Evolutionary conservation across 108 stramenopile genomes (phyloP), one percentile per base, ranked within the genome.

Genomic region (Fragilaria radians): DNA sequence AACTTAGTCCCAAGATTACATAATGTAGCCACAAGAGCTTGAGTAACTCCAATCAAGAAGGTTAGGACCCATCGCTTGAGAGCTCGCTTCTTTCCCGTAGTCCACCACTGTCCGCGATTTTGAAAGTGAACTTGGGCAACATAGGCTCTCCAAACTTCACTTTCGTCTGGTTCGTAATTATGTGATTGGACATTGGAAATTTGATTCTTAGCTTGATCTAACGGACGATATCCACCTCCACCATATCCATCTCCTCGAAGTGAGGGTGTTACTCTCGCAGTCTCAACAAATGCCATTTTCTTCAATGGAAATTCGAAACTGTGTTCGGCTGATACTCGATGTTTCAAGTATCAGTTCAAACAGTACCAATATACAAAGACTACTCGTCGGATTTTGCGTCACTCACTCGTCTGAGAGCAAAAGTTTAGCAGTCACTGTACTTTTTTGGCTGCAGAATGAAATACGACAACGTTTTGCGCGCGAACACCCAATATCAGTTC

Each of bases 71-170:
- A 94, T 29, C 83, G 64, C 55, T 88, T 88, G 4, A 94, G 45
- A 23, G 87, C 68, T 3, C 85, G 70, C 45, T 80, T 78, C 59
- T 88, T 90, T 5, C 81, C 79, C 2, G 93, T 89, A 7, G 93
- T 94, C 93, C 93, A 94, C 93, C 93, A 90, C 46, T 90, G 89
- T 11, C 88, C 88, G 7, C 93, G 85, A 57, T 94, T 94, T 18
- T 60, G 55, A 67, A 86, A 86, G 52, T 94, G 86, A 21, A 86
- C 74, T 66, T 87, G 87, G 4, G 87, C 86, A 23, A 80, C 80
- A 47, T 86, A 84, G 46, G 88, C 85, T 0, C 92, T 58, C 92
- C 92, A 94, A 0, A 94, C 86, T 52, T 94, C 92, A 42, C 68
- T 71, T 62, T 94, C 92, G 60, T 94, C 92, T 21, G 86, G 86